Conservation (phyloP, 331 rosid species). For the Spiraea crenata region DNA sequence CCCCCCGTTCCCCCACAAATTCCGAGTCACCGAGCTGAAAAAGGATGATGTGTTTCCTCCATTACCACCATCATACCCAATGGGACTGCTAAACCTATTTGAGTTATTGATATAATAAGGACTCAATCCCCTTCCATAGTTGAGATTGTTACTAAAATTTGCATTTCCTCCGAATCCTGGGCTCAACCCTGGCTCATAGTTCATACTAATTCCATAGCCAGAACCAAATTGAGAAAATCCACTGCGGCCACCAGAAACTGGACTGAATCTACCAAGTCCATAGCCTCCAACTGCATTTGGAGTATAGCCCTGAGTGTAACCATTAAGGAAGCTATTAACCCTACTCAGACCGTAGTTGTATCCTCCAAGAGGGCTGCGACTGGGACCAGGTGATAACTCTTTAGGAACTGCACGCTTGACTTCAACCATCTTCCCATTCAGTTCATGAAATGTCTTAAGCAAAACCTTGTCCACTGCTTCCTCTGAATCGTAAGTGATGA, state of each 20-base stretch:
- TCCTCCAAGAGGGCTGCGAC: constrained; percentile 43
- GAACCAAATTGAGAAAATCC: constrained; percentile 38
- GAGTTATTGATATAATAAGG: constrained; percentile 36
- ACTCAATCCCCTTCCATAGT: constrained; percentile 37
- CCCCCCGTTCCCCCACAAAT: constrained; percentile 40
- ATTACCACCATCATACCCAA: constrained; percentile 31
- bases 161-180: constrained; percentile 37
- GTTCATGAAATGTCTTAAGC: constrained; percentile 39
- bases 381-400: constrained; percentile 41
- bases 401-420: constrained; percentile 44
- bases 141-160: constrained; percentile 31
- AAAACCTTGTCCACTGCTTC: constrained; percentile 39
- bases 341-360: constrained; percentile 36
- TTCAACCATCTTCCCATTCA: constrained; percentile 45
- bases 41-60: constrained; percentile 44
- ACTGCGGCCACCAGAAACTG: constrained; percentile 37
- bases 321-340: constrained; percentile 40
- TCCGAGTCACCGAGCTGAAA: constrained; percentile 39
- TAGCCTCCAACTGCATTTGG: constrained; percentile 35
- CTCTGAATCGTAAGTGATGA: constrained; percentile 39
- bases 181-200: constrained; percentile 35
- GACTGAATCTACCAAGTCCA: constrained; percentile 41
- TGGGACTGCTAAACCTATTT: constrained; percentile 32
- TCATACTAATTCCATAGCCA: constrained; percentile 42
- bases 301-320: constrained; percentile 39